Base-by-base conservation (phyloP, 2,329 filamentous ascomycete species). In the Aspergillus chevalieri region DNA sequence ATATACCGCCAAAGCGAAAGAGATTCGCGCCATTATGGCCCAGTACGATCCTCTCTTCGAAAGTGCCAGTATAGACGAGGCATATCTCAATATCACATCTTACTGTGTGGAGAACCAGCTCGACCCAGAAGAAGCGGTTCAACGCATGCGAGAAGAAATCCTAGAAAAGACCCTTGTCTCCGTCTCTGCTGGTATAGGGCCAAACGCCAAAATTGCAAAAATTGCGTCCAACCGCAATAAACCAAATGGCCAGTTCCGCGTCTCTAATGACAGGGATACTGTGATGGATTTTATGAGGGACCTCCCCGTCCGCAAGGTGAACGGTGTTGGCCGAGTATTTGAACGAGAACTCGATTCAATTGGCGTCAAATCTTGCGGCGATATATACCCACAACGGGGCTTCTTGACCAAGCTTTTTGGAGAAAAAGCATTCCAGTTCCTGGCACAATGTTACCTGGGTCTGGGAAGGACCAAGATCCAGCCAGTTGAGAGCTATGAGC, bases 191-290 rank as follows among this genome's bases (percentile, higher is more conserved):
- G 93, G 93, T 0, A 95, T 98, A 52, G 92, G 90, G 1, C 87
- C 89, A 1, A 98, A 98, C 66, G 85, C 91, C 0, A 92, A 90
- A 64, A 77, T 98, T 12, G 92, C 93, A 26, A 98, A 98, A 70
- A 95, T 98, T 28, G 89, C 87, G 60, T 95, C 89, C 15, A 96
- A 98, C 64, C 82, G 86, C 67, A 96, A 97, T 69, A 98, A 98
- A 64, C 93, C 93, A 0, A 95, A 98, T 59, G 93, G 93, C 0
- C 93, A 97, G 64, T 97, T 86, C 59, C 72, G 81, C 8, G 74
- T 97, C 1, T 78, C 85, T 0, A 87, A 79, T 47, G 85, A 95
- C 38, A 79, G 91, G 8, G 71, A 74, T 22, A 78, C 82, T 1
- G 89, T 98, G 52, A 83, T 97, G 80, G 73, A 78, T 0, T 97